Base-by-base conservation (phyloP, 495 filamentous ascomycete species). In the Chaetomium tenue region DNA sequence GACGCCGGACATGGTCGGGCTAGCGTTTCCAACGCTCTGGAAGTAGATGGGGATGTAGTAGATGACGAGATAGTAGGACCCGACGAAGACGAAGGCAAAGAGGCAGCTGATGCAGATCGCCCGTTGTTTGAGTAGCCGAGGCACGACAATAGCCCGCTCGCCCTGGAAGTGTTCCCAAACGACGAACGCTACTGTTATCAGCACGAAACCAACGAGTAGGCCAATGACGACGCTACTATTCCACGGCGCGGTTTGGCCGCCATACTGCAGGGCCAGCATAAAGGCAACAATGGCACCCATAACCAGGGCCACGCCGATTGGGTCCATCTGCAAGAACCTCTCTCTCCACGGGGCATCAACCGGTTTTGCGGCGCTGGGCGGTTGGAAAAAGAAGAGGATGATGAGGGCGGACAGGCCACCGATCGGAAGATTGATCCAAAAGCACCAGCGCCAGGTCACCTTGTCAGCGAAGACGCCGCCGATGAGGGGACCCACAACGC, bases 211-310 rank as follows among this genome's bases (percentile, higher is more conserved):
- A 16, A 90, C 79, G 39, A 93, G 82, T 0, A 93, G 79, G 2
- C 81, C 87, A 62, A 92, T 87, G 68, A 92, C 85, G 20, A 84
- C 83, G 16, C 75, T 80, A 62, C 79, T 79, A 40, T 67, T 74
- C 91, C 90, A 94, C 1, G 76, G 63, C 60, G 88, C 87, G 26
- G 77, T 83, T 3, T 80, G 79, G 0, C 91, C 91, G 37, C 89
- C 91, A 87, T 91, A 95, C 69, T 94, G 89, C 5, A 96, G 78
- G 0, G 91, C 91, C 0, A 96, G 78, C 42, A 94, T 71, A 13
- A 91, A 77, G 57, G 84, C 85, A 56, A 92, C 78, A n/a, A 95
- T 82, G 18, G 79, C 82, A 3, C 88, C 88, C 18, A 95, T 74
- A 69, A 95, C 87, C 46, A 88, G 67, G 0, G 79, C 13, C 0